A percentile compares a stretch with the other conserved stretches of the same genome.
Evolutionary conservation across 192 early-diverging fungal species (phyloP).

Genomic region (Backusella parvicylindrica): DNA sequence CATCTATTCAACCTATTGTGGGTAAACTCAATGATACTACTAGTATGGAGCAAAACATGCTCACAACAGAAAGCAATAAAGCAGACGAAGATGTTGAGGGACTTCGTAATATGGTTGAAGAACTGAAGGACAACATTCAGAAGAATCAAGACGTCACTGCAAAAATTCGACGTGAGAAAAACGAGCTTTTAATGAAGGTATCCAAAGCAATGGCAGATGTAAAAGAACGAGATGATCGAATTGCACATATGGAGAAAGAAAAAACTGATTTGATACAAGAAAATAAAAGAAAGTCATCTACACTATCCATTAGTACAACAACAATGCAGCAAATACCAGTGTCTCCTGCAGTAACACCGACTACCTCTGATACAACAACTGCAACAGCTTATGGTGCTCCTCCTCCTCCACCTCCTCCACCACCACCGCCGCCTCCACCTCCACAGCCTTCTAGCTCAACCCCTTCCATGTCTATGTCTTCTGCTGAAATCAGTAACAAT

Average conservation of each 20-base stretch:
- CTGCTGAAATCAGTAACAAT: background rate
- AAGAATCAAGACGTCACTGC: slow-evolving; percentile 14
- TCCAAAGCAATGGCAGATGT: slow-evolving; percentile 21
- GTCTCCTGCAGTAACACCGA: background rate
- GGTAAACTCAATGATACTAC: slow-evolving; percentile 15
- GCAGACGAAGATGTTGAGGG: slow-evolving; percentile 22
- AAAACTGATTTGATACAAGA: background rate
- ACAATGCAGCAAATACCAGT: background rate
- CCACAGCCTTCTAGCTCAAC: slow-evolving; percentile 10
- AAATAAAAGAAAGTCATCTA: background rate
- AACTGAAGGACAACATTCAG: slow-evolving; percentile 13
- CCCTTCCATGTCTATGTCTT: background rate
- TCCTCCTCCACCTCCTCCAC: slow-evolving; percentile 16
- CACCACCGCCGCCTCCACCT: slow-evolving; percentile 21
- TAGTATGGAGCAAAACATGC: background rate
- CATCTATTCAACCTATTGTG: slow-evolving; percentile 23
- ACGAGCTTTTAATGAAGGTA: slow-evolving; percentile 29
- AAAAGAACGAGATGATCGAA: slow-evolving; percentile 14
- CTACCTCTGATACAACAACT: background rate
- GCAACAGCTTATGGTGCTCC: slow-evolving; percentile 16
- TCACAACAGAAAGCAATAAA: background rate
- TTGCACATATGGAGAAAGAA: background rate
- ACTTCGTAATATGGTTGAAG: slow-evolving; percentile 24
- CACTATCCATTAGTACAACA: background rate
- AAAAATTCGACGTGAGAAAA: slow-evolving; percentile 31